Conservation (phyloP, 176 grass and related monocot species). For the Triticum urartu region DNA sequence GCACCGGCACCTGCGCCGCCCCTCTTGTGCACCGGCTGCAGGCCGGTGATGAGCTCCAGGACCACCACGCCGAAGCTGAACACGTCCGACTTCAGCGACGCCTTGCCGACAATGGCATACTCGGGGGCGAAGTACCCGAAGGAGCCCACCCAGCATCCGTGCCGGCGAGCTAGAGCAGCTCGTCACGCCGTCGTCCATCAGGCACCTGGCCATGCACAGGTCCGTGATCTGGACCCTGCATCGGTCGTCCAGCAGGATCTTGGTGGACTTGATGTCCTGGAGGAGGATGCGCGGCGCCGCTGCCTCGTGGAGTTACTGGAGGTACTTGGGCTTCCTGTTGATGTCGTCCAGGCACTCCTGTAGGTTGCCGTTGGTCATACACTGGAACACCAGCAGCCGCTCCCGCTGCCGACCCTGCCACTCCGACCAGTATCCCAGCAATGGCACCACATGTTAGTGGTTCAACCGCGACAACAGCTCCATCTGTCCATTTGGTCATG, state of each 20-base stretch:
- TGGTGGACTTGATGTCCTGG: constrained; percentile 93
- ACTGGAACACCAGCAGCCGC: constrained; percentile 83
- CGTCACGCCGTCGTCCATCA: constrained; percentile 73
- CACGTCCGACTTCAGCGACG: constrained; percentile 55
- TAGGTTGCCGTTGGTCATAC: constrained; percentile 82
- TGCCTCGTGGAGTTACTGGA: constrained; percentile 61
- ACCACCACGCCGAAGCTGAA: constrained; percentile 94
- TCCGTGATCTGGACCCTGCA: constrained; percentile 86
- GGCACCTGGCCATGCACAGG: constrained; percentile 91
- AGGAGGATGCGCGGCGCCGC: constrained; percentile 90
- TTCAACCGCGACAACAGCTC: constrained; percentile 91
- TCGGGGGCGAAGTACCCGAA: no score
- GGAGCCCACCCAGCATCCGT: background rate
- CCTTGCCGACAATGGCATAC: no score
- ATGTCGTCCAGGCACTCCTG: constrained; percentile 85
- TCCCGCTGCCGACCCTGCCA: constrained; percentile 71
- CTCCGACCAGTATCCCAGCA: constrained; percentile 93
- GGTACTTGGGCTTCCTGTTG: constrained; percentile 71
- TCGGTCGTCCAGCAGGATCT: constrained; percentile 85
- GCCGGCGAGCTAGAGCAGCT: constrained; percentile 90
- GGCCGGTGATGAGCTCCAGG: constrained; percentile 92
- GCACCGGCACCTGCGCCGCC: background rate
- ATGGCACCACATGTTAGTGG: constrained; percentile 86
- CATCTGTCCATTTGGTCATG: constrained; percentile 44
- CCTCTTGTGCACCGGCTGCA: no score